These are phyloP conservation scores for Tetracladium maxilliforme DNA, from an alignment of 2,329 filamentous ascomycete species.

Conservation along the genomic window DNA sequence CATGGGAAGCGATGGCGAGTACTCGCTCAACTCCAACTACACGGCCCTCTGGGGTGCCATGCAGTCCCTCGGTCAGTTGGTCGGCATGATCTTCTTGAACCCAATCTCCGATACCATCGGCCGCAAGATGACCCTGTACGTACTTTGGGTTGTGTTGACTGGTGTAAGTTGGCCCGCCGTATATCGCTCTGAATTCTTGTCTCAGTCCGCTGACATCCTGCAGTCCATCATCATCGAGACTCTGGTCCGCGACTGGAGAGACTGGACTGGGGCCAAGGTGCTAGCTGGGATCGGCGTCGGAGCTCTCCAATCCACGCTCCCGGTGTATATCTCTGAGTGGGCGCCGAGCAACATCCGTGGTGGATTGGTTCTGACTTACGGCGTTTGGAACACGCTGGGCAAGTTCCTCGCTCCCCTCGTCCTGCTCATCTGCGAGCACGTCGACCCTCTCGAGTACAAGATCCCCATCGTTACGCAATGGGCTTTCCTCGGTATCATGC, in stretches of 20 bases:
- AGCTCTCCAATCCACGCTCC: slow-evolving; percentile 6
- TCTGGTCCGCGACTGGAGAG: no score
- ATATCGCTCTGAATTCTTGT: slow-evolving; percentile 6
- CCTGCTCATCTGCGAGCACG: slow-evolving; percentile 2
- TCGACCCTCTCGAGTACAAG: slow-evolving; percentile 4
- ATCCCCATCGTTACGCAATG: slow-evolving; percentile 6
- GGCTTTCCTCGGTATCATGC: slow-evolving; percentile 7
- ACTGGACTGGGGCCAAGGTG: slow-evolving; percentile 6
- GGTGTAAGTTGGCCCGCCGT: slow-evolving; percentile 5
- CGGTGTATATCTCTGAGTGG: slow-evolving; percentile 6
- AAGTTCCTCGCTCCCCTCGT: no score
- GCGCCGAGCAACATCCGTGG: slow-evolving; percentile 6
- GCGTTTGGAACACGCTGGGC: slow-evolving; percentile 6
- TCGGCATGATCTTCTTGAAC: slow-evolving; percentile 5
- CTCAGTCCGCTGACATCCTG: no score
- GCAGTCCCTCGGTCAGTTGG: slow-evolving; percentile 6
- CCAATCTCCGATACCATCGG: slow-evolving; percentile 7
- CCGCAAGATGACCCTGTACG: slow-evolving; percentile 6
- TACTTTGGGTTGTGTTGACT: slow-evolving; percentile 6
- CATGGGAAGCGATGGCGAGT: slow-evolving; percentile 2
- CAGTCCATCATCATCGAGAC: no score
- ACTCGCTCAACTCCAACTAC: slow-evolving; percentile 4
- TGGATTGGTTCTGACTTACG: slow-evolving; percentile 5
- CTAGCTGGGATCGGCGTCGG: slow-evolving; percentile 6
- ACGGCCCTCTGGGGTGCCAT: slow-evolving; percentile 6